Evolutionary conservation across 495 filamentous ascomycete species (phyloP), one percentile per base, ranked within the genome.

Genomic region (Xylaria longipes): DNA sequence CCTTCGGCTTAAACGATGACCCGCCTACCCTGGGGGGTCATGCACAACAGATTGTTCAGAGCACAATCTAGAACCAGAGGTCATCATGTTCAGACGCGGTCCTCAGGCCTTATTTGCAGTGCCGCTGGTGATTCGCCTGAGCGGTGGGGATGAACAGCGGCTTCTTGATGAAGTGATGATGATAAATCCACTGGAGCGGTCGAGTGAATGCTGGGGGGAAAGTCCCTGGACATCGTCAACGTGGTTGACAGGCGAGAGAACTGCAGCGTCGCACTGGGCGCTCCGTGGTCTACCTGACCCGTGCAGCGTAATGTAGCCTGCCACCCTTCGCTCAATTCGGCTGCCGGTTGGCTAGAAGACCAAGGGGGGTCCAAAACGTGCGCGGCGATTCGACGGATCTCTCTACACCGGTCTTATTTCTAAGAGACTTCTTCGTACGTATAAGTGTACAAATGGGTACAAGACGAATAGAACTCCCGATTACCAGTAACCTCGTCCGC

Each of bases 131-230:
- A 67, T 67, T 67, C 52, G 52, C 6, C 27, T 35, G 25, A 6
- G 20, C 8, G 54, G 66, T 58, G 66, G 56, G 52, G 66, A 39
- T 31, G 20, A 31, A 58, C 35, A 57, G 50, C 50, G 20, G 65
- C 9, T 9, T 31, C 25, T 65, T 72, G 74, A 66, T 75, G 71
- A 75, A 78, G 71, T 76, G 71, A 75, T 73, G 71, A 78, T 75
- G 74, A 77, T 76, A 75, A 78, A 78, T 78, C 71, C 67, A 22
- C 71, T 69, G 37, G 66, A 54, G 37, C 22, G 48, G 33, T 31
- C n/a, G n/a, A 67, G 45, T 35, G 25, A 50, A 50, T 50, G 22
- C 62, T 35, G 22, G 62, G 62, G 58, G 58, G 11, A 54, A 39
- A 31, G 48, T 45, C 50, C n/a, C 52, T 39, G 25, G 65, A 31